Base-by-base conservation (phyloP, 345 rosid species). In the Heritiera fomes region DNA sequence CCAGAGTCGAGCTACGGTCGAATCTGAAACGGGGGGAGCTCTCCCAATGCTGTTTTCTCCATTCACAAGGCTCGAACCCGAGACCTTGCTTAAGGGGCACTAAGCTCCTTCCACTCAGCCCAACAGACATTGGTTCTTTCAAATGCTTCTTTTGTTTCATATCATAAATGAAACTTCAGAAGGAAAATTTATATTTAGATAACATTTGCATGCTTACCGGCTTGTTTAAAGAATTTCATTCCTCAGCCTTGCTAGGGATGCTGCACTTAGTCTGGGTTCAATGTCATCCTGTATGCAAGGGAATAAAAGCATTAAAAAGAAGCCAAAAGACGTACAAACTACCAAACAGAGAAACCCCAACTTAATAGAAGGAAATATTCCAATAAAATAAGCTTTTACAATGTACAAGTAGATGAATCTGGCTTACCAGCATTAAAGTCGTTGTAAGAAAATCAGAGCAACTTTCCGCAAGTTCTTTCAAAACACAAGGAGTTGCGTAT, bases 151-250 rank as follows among this genome's bases (percentile, higher is more conserved):
- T 76, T 50, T 47, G 60, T 41, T 53, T 56, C 30, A 9, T 23
- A 40, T n/a, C 58, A 20, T 38, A n/a, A 65, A 77, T 23, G 50
- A n/a, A 67, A 52, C 40, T 66, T 55, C 38, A 18, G 63, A 56
- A 77, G 20, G 8, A 28, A 77, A 34, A 6, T 20, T 5, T 49
- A 49, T 7, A 47, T 13, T 65, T 64, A 50, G 47, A 41, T 28
- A 52, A 30, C 6, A 7, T 46, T 78, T 18, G 32, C 15, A 63
- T 65, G 61, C 88, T 85, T 85, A 92, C 98, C 99, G 91, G 80
- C 94, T 95, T 10, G 97, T 96, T 80, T 88, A 84, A 78, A 92
- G 90, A 86, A 94, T 90, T 87, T 97, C 99, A 84, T 85, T 85
- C 79, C 96, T 85, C 76, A 94, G 87, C 81, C 95, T 88, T 75